These are phyloP conservation scores for Pelargonium nanum DNA, from an alignment of 345 rosid species.

Conservation along the genomic window DNA sequence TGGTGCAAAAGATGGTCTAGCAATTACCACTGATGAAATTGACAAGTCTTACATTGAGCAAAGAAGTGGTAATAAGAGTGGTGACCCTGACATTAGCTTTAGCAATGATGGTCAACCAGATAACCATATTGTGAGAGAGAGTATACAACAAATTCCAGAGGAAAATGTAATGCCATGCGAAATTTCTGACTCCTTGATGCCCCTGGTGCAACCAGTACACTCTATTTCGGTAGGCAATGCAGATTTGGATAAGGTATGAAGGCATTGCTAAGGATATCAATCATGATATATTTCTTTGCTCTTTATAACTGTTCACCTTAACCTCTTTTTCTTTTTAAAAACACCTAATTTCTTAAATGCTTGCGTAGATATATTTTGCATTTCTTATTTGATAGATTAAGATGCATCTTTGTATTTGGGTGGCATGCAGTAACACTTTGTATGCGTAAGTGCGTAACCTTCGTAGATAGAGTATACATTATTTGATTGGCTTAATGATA, in stretches of 20 bases:
- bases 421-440: not conserved
- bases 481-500: not conserved
- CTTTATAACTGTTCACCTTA: not conserved
- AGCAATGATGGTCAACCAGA: conserved; percentile 1
- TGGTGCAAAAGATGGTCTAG: conserved; percentile 16
- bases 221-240: conserved; percentile 8
- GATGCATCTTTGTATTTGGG: not conserved
- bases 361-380: not conserved
- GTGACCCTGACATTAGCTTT: conserved; percentile 17
- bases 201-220: conserved; percentile 13
- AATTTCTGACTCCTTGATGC: conserved; percentile 16
- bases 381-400: not conserved
- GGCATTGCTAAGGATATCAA: not conserved
- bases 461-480: not conserved
- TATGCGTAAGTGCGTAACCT: not conserved
- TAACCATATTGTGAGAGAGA: conserved; percentile 8
- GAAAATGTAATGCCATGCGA: conserved; percentile 14
- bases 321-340: no score
- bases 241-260: conserved; percentile 20
- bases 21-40: conserved; percentile 12
- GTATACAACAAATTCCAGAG: conserved; percentile 10
- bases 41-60: conserved; percentile 17
- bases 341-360: not conserved
- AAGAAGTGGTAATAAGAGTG: conserved; percentile 19
- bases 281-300: not conserved